These are phyloP conservation scores for Cucumis cinereus DNA, from an alignment of 306 rosid genomes.

Conservation along the genomic window DNA sequence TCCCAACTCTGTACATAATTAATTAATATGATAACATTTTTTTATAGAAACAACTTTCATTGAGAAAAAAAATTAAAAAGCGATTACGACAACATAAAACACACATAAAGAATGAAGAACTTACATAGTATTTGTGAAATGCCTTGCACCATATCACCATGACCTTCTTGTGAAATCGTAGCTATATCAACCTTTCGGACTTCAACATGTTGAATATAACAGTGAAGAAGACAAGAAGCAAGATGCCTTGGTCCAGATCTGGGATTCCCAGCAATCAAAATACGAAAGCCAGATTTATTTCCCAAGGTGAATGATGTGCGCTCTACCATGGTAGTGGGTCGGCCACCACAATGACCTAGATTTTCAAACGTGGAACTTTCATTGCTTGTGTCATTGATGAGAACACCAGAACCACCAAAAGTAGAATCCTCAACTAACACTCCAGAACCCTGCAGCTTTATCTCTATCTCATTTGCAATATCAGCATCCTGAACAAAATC, in stretches of 20 bases:
- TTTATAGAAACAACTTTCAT: too few species aligned
- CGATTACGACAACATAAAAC: constrained; percentile 5
- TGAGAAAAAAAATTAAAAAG: too few species aligned
- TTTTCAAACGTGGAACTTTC: constrained; percentile 12
- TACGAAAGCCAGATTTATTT: constrained; percentile 50
- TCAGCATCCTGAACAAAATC: constrained; percentile 49
- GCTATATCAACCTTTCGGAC: constrained; percentile 86
- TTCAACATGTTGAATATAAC: constrained; percentile 65
- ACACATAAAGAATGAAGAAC: constrained; percentile 12
- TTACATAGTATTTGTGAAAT: constrained; percentile 70
- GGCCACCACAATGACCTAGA: constrained; percentile 24
- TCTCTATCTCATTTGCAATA: constrained; percentile 46
- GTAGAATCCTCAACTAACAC: constrained; percentile 37
- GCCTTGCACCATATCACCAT: constrained; percentile 77
- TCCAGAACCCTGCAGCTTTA: constrained; percentile 46
- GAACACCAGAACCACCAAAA: constrained; percentile 24
- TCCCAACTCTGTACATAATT: not conserved
- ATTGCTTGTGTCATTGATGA: constrained; percentile 18
- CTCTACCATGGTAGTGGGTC: constrained; percentile 21
- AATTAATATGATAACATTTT: not conserved
- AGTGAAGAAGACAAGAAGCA: constrained; percentile 84
- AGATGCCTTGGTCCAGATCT: constrained; percentile 89
- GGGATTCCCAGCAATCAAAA: constrained; percentile 67
- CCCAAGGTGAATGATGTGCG: constrained; percentile 23
- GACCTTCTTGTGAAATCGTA: constrained; percentile 85